These are phyloP conservation scores for Ramichloridium luteum DNA, from an alignment of 2,329 filamentous ascomycete genomes.

Conservation along the genomic window DNA sequence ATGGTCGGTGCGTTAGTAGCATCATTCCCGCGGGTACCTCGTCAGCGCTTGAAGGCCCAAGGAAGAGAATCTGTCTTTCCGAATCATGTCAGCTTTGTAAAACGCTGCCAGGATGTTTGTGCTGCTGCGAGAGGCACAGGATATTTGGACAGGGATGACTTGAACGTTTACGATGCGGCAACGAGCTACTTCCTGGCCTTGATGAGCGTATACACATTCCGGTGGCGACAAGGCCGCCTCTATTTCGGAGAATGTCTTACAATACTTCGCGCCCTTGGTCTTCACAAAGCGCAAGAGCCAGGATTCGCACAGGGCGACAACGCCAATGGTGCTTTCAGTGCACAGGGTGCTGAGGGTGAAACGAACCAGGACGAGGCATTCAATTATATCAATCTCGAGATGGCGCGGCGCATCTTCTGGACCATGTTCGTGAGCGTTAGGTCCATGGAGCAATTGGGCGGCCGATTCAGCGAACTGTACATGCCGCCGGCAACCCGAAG, in stretches of 20 bases:
- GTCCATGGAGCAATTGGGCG: conserved; percentile 63
- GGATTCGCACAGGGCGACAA: conserved; percentile 28
- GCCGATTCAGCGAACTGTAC: conserved; percentile 56
- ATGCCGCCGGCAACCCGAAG: conserved; percentile 65
- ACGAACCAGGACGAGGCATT: conserved; percentile 26
- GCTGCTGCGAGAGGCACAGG: conserved; percentile 52
- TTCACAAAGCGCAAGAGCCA: conserved; percentile 43
- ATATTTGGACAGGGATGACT: conserved; percentile 41
- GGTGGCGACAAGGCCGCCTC: conserved; percentile 53
- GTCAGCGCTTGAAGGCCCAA: conserved; percentile 56
- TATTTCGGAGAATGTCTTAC: conserved; percentile 63
- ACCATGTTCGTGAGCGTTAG: conserved; percentile 63
- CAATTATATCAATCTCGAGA: conserved; percentile 37
- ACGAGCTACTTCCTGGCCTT: conserved; percentile 67
- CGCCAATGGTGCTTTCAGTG: conserved; percentile 20
- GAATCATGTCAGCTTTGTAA: conserved; percentile 55
- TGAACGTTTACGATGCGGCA: conserved; percentile 50
- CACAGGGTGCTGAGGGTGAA: conserved; percentile 17
- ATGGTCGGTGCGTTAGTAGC: conserved; percentile 65
- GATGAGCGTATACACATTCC: conserved; percentile 53
- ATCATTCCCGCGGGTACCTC: conserved; percentile 61
- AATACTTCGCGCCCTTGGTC: conserved; percentile 55
- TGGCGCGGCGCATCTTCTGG: conserved; percentile 61
- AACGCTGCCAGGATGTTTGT: conserved; percentile 58
- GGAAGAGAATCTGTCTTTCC: conserved; percentile 54